Percentiles rank a stretch among this genome's conserved stretches.
These are phyloP conservation scores for Delitschia confertaspora DNA, from an alignment of 495 filamentous ascomycete species.

Conservation along the genomic window DNA sequence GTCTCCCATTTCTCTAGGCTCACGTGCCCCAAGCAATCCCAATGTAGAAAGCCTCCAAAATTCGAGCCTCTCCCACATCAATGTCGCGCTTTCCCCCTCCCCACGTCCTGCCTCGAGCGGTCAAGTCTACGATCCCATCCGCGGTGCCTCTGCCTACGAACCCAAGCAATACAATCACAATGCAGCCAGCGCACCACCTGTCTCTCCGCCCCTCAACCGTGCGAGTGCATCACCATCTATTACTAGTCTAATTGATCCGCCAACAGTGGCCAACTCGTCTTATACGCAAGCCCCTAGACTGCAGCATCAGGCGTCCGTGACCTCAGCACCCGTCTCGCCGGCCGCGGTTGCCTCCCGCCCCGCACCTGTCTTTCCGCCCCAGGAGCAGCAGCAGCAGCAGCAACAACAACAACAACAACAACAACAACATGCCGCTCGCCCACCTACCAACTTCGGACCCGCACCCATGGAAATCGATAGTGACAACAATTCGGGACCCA, in stretches of 20 bases:
- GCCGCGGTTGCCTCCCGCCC: conserved; percentile 16
- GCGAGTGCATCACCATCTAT: conserved; percentile 86
- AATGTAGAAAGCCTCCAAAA: too few species aligned
- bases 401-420: too few species aligned
- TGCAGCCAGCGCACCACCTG: conserved; percentile 47
- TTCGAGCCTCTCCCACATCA: conserved; percentile 29
- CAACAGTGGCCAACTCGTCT: conserved; percentile 35
- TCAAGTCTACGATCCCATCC: conserved; percentile 80
- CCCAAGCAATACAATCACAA: too few species aligned
- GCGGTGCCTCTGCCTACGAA: conserved; percentile 57
- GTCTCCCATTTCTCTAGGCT: conserved; percentile 18
- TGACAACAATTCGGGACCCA: conserved; percentile 13
- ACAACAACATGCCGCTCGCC: background rate
- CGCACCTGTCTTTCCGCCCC: conserved; percentile 7
- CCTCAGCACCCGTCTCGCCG: conserved; percentile 29
- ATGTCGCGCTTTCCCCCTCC: conserved; percentile 32
- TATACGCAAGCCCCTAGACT: conserved; percentile 22
- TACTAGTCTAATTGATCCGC: conserved; percentile 77
- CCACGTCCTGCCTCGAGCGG: conserved; percentile 52
- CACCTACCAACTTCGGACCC: conserved; percentile 4
- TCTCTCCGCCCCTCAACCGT: conserved; percentile 49
- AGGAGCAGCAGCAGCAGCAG: conserved; percentile 10
- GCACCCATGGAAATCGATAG: conserved; percentile 29
- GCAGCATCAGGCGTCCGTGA: conserved; percentile 24
- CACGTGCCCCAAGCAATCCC: conserved; percentile 24